Evolutionary conservation across 805 yeast genomes (phyloP), one percentile per base, ranked within the genome.

Genomic region (Yarrowia porcina): DNA sequence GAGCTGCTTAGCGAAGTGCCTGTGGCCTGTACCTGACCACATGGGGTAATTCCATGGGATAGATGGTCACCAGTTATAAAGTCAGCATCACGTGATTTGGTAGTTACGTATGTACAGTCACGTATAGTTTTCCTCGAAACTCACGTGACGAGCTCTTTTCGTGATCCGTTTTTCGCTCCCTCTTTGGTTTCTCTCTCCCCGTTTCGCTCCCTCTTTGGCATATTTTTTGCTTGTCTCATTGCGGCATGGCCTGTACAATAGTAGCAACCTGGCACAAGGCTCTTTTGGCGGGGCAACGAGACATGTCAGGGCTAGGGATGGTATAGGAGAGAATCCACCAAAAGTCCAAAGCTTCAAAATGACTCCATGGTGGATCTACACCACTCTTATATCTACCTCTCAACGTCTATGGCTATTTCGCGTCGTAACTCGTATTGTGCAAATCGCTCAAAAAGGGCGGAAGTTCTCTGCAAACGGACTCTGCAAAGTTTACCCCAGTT

Each of bases 361-460:
- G n/a, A n/a, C n/a, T n/a, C n/a, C n/a, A n/a, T n/a, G n/a, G n/a
- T n/a, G n/a, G n/a, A n/a, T n/a, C n/a, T n/a, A n/a, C n/a, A n/a
- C n/a, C n/a, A n/a, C n/a, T n/a, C n/a, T n/a, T n/a, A n/a, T n/a
- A n/a, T n/a, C n/a, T n/a, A n/a, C n/a, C n/a, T n/a, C n/a, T n/a
- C n/a, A n/a, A n/a, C n/a, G n/a, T n/a, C n/a, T n/a, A n/a, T n/a
- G n/a, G n/a, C n/a, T n/a, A n/a, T n/a, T n/a, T n/a, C n/a, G n/a
- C n/a, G n/a, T n/a, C n/a, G 20, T 17, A 3, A 28, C 52, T 28
- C 36, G 36, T 28, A 18, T 15, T 20, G 25, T 18, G 52, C 52
- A 45, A 45, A 45, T 45, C 52, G 36, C 52, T 45, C 52, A 45
- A 45, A 45, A 18, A 45, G 52, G 52, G 36, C 52, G 12, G 36